Conservation (phyloP, 257 asterid genomes). For the Marsdenia floribunda region DNA sequence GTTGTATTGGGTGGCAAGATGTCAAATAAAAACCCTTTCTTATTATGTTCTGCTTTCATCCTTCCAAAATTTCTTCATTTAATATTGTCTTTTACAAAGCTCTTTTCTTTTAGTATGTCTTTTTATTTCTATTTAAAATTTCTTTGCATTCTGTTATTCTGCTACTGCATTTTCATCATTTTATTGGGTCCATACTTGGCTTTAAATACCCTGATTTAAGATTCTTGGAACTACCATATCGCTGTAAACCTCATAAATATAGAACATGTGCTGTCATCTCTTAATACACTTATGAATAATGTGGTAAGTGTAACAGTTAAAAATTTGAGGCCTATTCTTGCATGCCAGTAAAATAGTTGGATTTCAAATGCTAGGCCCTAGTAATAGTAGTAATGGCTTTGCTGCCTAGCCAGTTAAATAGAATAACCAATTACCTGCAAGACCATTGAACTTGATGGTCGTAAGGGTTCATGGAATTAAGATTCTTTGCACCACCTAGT, state of each 20-base stretch:
- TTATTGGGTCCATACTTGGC: background rate
- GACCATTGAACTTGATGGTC: background rate
- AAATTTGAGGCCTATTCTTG: background rate
- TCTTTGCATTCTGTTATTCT: too few species aligned
- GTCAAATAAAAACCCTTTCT: too few species aligned
- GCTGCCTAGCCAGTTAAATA: background rate
- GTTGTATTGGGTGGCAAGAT: too few species aligned
- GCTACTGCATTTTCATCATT: background rate
- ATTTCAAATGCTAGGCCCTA: background rate
- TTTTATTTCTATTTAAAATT: too few species aligned
- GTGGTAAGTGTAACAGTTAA: background rate
- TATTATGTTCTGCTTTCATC: too few species aligned
- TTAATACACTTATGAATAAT: background rate
- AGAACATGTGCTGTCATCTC: background rate
- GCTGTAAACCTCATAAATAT: background rate
- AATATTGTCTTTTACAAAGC: too few species aligned
- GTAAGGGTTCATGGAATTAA: background rate
- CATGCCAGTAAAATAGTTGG: background rate
- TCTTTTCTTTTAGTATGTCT: too few species aligned
- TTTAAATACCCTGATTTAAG: background rate
- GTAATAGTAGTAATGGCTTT: background rate
- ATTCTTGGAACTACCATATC: background rate
- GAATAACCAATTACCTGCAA: background rate
- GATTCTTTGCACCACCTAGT: background rate
- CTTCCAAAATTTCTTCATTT: too few species aligned